A percentile compares a stretch with the other conserved stretches of the same genome.
Conservation (phyloP, 352 stramenopile genomes). For the Phytophthora chlamydospora region DNA sequence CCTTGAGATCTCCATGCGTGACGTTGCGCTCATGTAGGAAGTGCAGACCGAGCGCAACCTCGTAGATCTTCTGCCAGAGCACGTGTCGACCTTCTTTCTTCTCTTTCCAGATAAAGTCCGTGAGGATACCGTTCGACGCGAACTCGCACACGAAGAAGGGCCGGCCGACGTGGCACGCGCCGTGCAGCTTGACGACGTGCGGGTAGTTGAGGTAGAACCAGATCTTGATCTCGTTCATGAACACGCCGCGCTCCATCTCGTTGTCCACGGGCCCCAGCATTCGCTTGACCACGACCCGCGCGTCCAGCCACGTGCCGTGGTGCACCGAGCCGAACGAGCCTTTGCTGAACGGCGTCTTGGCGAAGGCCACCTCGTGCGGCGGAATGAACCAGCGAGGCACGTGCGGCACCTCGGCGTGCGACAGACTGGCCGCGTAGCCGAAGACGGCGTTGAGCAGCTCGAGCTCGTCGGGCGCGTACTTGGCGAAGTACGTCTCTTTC, state of each 20-base stretch:
- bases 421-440: constrained; percentile 19
- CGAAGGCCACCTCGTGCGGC: constrained; percentile 32
- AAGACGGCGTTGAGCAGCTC: constrained; percentile 27
- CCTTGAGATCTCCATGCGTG: constrained; percentile 34
- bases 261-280: constrained; percentile 28
- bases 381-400: constrained; percentile 33
- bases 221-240: constrained; percentile 32
- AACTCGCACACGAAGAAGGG: constrained; percentile 37
- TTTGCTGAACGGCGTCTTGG: constrained; percentile 28
- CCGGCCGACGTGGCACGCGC: constrained; percentile 31
- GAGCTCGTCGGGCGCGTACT: constrained; percentile 20
- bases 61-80: constrained; percentile 31
- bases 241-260: constrained; percentile 15
- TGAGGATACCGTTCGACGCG: constrained; percentile 31
- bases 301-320: constrained; percentile 35
- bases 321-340: constrained; percentile 37
- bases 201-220: constrained; percentile 34
- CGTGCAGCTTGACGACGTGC: constrained; percentile 37
- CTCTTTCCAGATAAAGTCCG: constrained; percentile 19
- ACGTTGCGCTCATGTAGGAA: constrained; percentile 30
- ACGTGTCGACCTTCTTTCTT: constrained; percentile 8
- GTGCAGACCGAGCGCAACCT: constrained; percentile 27
- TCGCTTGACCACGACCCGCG: constrained; percentile 39
- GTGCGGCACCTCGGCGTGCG: constrained; percentile 15
- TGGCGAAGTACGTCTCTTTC: constrained; percentile 23